Evolutionary conservation across 139 green algal genomes (phyloP).

Genomic region (Closterium sp.): DNA sequence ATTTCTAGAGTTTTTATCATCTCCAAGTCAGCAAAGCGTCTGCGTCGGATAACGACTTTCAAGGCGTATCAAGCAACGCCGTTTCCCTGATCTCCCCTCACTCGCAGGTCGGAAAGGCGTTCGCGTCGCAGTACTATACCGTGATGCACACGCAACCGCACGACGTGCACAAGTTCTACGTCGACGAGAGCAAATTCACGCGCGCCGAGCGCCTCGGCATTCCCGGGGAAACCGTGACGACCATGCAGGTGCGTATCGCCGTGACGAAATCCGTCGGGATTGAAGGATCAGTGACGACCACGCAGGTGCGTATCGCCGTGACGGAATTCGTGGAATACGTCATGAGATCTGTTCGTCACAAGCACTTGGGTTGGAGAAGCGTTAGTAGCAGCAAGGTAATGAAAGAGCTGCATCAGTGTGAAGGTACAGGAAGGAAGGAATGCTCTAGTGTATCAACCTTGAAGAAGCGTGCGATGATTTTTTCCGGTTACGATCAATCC

Average conservation of each 20-base stretch:
- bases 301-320: not conserved
- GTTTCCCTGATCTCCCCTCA: not conserved
- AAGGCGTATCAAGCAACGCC: not conserved
- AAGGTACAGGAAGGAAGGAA: not conserved
- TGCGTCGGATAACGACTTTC: too few species aligned
- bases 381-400: not conserved
- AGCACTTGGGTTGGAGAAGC: not conserved
- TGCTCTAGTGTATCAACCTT: not conserved
- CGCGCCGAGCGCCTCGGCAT: conserved; percentile 52
- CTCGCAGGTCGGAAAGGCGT: conserved; percentile 75
- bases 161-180: conserved; percentile 81
- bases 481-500: too few species aligned
- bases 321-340: not conserved
- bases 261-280: not conserved
- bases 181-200: conserved; percentile 69
- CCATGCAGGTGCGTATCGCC: not conserved
- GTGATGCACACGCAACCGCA: conserved; percentile 69
- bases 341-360: not conserved
- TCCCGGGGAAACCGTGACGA: conserved; percentile 5
- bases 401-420: too few species aligned
- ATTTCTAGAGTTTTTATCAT: too few species aligned
- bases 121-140: conserved; percentile 82
- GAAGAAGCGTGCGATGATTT: not conserved
- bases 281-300: not conserved
- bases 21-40: too few species aligned